Evolutionary conservation across 2,329 filamentous ascomycete species (phyloP).

Genomic region (Neurospora sp.): DNA sequence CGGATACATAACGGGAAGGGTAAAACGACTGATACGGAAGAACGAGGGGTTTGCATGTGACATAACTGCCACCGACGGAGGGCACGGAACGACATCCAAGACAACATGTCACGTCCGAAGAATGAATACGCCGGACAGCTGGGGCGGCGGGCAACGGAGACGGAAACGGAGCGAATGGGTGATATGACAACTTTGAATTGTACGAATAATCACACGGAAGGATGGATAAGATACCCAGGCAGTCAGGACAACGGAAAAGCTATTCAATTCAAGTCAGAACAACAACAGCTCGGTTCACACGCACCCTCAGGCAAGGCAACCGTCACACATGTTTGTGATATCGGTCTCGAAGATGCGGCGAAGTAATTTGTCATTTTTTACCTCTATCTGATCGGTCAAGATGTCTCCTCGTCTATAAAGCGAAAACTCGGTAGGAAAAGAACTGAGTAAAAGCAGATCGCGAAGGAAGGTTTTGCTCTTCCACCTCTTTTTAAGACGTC

Average conservation of each 20-base stretch:
- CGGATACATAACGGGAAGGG: background rate
- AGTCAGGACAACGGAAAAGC: background rate
- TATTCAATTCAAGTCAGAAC: background rate
- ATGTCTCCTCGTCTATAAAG: conserved; percentile 39
- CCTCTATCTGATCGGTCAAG: background rate
- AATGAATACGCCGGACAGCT: background rate
- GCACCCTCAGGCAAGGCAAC: background rate
- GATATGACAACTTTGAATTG: background rate
- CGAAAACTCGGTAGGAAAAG: conserved; percentile 28
- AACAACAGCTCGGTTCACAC: background rate
- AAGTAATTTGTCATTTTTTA: background rate
- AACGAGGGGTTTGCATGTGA: no score
- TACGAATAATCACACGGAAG: background rate
- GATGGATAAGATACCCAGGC: background rate
- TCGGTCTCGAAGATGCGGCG: background rate
- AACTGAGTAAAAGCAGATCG: conserved; percentile 35
- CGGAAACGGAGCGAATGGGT: no score
- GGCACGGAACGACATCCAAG: background rate
- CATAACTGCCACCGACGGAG: background rate
- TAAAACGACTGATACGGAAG: no score
- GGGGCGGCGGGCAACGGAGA: background rate
- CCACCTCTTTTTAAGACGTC: conserved; percentile 35
- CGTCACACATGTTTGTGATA: background rate
- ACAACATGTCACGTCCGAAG: background rate
- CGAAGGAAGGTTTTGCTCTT: conserved; percentile 31